These are phyloP conservation scores for Oemleria cerasiformis DNA, from an alignment of 306 rosid species.

Conservation along the genomic window DNA sequence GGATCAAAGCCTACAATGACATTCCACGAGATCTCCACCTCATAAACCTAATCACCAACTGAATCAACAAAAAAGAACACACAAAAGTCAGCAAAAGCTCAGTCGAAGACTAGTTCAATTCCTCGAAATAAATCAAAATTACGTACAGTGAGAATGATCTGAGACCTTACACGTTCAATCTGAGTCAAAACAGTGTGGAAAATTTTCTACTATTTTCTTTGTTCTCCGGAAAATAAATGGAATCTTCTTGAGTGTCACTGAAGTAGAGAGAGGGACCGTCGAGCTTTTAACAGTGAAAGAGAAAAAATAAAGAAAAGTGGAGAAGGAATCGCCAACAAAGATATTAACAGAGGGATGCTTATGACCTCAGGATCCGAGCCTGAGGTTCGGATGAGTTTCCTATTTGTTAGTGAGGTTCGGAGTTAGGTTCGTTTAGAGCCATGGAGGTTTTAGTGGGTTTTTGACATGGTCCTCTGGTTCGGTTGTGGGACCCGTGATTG, in stretches of 20 bases:
- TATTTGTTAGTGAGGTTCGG: not conserved
- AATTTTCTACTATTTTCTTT: not conserved
- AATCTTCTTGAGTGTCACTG: slow-evolving; percentile 30
- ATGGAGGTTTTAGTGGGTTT: not conserved
- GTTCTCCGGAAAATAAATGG: slow-evolving; percentile 21
- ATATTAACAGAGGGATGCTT: not conserved
- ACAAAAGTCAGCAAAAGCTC: slow-evolving; percentile 16
- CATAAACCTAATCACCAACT: slow-evolving; percentile 28
- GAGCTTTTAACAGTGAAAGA: slow-evolving; percentile 17
- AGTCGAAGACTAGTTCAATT: not conserved
- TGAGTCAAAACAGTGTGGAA: not conserved
- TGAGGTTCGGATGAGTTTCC: slow-evolving; percentile 9
- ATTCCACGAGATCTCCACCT: slow-evolving; percentile 18
- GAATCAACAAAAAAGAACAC: slow-evolving; percentile 4
- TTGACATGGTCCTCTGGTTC: not conserved
- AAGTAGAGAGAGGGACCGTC: slow-evolving; percentile 21
- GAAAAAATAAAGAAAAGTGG: not conserved
- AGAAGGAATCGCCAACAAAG: not conserved
- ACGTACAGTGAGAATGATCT: slow-evolving; percentile 20
- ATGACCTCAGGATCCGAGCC: slow-evolving; percentile 1
- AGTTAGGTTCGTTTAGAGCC: not conserved
- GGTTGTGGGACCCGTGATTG: slow-evolving; percentile 2
- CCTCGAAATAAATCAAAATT: not conserved
- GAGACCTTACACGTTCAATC: slow-evolving; percentile 11
- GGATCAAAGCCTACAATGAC: slow-evolving; percentile 40